These are phyloP conservation scores for Boletus eberwhitei DNA, from an alignment of 768 basidiomycete genomes.

Conservation along the genomic window DNA sequence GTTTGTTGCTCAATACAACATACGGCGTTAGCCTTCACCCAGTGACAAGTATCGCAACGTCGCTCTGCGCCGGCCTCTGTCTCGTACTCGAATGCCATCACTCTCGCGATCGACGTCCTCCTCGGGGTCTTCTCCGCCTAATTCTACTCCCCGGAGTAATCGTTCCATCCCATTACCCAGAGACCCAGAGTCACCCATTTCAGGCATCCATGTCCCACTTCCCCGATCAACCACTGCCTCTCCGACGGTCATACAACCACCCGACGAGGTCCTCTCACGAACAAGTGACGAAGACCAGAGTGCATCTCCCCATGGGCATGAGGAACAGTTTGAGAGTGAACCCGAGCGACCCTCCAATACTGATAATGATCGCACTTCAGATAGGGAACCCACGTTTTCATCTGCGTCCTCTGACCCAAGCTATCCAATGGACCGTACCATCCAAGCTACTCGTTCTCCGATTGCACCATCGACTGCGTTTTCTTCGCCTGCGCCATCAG, in stretches of 20 bases:
- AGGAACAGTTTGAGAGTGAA: slow-evolving; percentile 20
- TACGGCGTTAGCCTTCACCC: slow-evolving; percentile 54
- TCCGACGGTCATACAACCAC: slow-evolving; percentile 36
- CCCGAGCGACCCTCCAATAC: slow-evolving; percentile 19
- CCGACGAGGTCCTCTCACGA: slow-evolving; percentile 14
- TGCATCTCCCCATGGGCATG: not conserved
- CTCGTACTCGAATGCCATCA: slow-evolving; percentile 62
- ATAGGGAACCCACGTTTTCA: slow-evolving; percentile 66
- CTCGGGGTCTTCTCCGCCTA: slow-evolving; percentile 50
- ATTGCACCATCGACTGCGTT: slow-evolving; percentile 39
- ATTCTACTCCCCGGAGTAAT: slow-evolving; percentile 63
- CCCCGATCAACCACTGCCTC: slow-evolving; percentile 51
- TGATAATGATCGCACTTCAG: slow-evolving; percentile 27
- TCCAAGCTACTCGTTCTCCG: slow-evolving; percentile 32
- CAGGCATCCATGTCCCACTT: slow-evolving; percentile 47
- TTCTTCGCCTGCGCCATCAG: slow-evolving; percentile 55
- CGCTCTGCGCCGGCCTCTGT: slow-evolving; percentile 48
- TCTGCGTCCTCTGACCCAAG: slow-evolving; percentile 52
- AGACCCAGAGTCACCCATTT: slow-evolving; percentile 45
- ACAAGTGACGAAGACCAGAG: slow-evolving; percentile 14
- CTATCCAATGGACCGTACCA: slow-evolving; percentile 30
- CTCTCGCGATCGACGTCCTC: slow-evolving; percentile 58
- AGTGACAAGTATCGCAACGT: slow-evolving; percentile 64
- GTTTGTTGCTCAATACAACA: not conserved
- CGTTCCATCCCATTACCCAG: slow-evolving; percentile 40